Conservation (phyloP, 306 rosid species). For the Pyrus pyrifolia region DNA sequence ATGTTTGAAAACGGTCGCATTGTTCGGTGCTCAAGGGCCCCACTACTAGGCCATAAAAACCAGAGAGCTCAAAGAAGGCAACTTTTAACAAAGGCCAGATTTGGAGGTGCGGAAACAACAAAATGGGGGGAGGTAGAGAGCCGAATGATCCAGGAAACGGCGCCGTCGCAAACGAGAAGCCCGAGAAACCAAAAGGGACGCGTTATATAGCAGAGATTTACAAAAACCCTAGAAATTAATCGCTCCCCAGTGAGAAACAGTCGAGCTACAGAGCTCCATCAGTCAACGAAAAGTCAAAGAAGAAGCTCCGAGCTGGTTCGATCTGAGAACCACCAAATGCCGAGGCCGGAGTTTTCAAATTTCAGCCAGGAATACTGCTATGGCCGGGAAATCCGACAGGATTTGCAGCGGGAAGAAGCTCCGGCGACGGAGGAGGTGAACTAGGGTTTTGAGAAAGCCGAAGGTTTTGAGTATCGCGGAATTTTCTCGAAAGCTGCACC, state of each 20-base stretch:
- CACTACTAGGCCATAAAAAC: conserved; percentile 35
- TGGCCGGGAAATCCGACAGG: conserved; percentile 1
- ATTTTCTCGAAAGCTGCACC: not conserved
- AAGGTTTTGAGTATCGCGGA: not conserved
- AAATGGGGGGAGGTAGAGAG: conserved; percentile 7
- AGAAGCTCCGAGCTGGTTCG: conserved; percentile 16
- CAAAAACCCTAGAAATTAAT: conserved; percentile 29
- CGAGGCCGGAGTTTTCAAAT: not conserved
- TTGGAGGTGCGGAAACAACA: conserved; percentile 2
- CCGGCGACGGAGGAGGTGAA: not conserved
- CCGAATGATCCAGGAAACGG: not conserved
- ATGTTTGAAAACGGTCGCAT: conserved; percentile 37
- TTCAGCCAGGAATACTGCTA: not conserved
- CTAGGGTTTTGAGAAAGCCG: not conserved
- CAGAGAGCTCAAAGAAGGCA: not conserved
- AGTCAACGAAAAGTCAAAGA: not conserved
- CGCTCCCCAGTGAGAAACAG: not conserved
- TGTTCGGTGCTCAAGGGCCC: conserved; percentile 11
- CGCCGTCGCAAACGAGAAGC: conserved; percentile 11
- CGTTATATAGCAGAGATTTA: not conserved
- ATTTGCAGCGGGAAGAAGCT: not conserved
- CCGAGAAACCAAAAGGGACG: not conserved
- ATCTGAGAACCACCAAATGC: conserved; percentile 23
- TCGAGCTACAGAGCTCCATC: conserved; percentile 10
- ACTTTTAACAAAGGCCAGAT: conserved; percentile 39